phyloP scores from a whole-genome alignment of 495 filamentous ascomycete genomes.

The Penicillium psychrofluorescens region DNA sequence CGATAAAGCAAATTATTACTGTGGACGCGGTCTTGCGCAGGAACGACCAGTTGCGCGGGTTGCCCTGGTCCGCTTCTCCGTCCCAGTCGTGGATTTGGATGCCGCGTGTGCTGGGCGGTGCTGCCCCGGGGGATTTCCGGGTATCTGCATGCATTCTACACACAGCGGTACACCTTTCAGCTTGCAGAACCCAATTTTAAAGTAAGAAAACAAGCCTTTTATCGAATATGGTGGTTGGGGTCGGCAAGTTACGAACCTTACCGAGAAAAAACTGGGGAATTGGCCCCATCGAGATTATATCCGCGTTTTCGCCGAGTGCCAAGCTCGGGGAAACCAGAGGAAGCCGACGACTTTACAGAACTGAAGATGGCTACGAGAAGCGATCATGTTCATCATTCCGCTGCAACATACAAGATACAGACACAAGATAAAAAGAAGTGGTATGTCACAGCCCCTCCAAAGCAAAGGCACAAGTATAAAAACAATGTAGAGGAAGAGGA shows the following conservation, averaged over 20 bases:
- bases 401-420: constrained; percentile 7
- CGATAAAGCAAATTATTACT: constrained; percentile 1
- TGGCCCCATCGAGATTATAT: too few species aligned
- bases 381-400: constrained; percentile 4
- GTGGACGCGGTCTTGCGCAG: constrained; percentile 1
- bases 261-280: too few species aligned
- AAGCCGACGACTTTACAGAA: too few species aligned
- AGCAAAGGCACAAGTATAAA: too few species aligned
- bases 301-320: too few species aligned
- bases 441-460: constrained; percentile 11
- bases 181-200: too few species aligned
- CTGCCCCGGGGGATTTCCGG: neutral
- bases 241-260: too few species aligned
- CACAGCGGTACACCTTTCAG: neutral
- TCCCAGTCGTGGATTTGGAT: neutral
- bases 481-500: too few species aligned
- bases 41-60: neutral
- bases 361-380: too few species aligned
- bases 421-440: constrained; percentile 11
- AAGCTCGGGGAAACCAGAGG: too few species aligned
- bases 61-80: neutral
- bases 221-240: too few species aligned
- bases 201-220: too few species aligned
- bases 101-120: neutral
- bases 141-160: neutral